phyloP scores from a whole-genome alignment of 345 rosid species.

The Litchi chinensis region DNA sequence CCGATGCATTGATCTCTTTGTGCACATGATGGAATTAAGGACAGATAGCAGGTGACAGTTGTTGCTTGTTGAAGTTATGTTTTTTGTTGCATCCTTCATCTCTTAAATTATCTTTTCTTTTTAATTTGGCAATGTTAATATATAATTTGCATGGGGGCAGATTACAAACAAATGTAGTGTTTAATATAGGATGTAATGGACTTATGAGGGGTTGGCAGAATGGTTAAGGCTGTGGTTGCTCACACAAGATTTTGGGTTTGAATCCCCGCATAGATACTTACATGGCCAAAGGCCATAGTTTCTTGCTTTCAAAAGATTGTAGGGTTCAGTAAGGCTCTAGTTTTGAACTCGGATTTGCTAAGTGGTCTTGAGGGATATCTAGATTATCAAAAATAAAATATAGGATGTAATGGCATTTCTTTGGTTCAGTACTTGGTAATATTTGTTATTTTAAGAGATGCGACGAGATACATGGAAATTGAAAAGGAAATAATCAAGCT shows the following conservation, averaged over 20 bases:
- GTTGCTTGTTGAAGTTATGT: background rate
- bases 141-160: background rate
- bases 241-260: no score
- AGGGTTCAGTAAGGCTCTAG: no score
- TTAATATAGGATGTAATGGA: background rate
- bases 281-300: no score
- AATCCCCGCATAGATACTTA: no score
- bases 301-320: no score
- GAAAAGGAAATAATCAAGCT: constrained; percentile 9
- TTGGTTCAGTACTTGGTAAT: background rate
- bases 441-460: background rate
- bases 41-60: constrained; percentile 70
- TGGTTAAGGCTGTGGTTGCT: no score
- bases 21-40: constrained; percentile 99
- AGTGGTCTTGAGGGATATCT: no score
- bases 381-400: no score
- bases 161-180: background rate
- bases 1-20: constrained; percentile 94
- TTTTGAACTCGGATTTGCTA: no score
- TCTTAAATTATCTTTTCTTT: background rate
- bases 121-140: no score
- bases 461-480: constrained; percentile 8
- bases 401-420: background rate
- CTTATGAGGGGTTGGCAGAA: no score
- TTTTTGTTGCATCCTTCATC: background rate